A percentile compares a stretch with the other conserved stretches of the same genome.
Evolutionary conservation across 345 rosid species (phyloP).

Genomic region (Brassica nigra): DNA sequence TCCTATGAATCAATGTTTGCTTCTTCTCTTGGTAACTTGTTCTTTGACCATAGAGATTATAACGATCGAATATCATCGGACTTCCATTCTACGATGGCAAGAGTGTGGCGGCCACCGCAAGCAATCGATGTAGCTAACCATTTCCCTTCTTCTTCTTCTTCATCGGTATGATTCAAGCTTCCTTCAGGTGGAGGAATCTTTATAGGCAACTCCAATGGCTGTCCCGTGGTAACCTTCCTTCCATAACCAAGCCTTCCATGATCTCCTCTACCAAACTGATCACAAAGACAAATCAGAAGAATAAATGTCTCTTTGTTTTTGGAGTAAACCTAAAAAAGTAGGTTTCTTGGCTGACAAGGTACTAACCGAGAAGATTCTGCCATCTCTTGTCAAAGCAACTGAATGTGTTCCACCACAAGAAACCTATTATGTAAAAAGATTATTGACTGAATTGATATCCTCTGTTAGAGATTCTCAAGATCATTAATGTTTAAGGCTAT

Average conservation of each 20-base stretch:
- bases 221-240: slow-evolving; percentile 87
- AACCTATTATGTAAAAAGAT: slow-evolving; percentile 47
- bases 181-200: slow-evolving; percentile 54
- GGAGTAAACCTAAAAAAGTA: neutral
- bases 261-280: slow-evolving; percentile 96
- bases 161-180: slow-evolving; percentile 36
- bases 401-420: slow-evolving; percentile 99
- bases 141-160: slow-evolving; percentile 55
- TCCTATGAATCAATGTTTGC: slow-evolving; percentile 2
- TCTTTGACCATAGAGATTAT: neutral
- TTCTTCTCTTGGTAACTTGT: slow-evolving; percentile 19
- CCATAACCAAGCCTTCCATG: slow-evolving; percentile 97
- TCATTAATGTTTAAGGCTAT: neutral
- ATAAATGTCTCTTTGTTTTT: neutral
- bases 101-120: slow-evolving; percentile 91
- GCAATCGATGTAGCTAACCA: slow-evolving; percentile 84
- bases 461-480: slow-evolving; percentile 13
- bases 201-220: slow-evolving; percentile 86
- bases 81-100: slow-evolving; percentile 81
- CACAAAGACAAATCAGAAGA: slow-evolving; percentile 5
- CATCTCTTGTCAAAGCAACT: slow-evolving; percentile 88
- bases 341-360: neutral
- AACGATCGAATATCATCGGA: slow-evolving; percentile 23
- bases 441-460: slow-evolving; percentile 43
- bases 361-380: slow-evolving; percentile 90